A percentile compares a stretch with the other conserved stretches of the same genome.
Conservation (phyloP, 192 early-diverging fungal genomes). For the Rhizophlyctis rosea region DNA sequence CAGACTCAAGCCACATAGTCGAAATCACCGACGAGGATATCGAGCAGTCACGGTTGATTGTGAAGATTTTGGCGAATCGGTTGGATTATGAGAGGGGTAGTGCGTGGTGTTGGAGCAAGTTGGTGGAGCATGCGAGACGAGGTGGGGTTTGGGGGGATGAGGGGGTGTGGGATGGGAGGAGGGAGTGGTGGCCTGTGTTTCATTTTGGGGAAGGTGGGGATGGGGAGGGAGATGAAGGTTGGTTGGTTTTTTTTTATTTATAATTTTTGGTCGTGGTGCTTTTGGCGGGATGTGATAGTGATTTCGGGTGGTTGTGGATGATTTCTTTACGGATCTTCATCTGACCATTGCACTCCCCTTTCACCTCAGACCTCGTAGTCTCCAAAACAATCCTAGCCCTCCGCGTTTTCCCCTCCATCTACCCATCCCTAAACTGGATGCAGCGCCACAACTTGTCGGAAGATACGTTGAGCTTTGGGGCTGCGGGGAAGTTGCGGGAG, state of each 20-base stretch:
- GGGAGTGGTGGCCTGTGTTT: conserved; percentile 10
- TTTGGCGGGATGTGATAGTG: neutral
- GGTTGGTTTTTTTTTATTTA: too few relatives aligned
- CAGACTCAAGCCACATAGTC: too few relatives aligned
- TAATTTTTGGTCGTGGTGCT: neutral
- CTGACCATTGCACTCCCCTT: neutral
- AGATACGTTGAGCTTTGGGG: conserved; percentile 8
- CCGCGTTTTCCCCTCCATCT: conserved; percentile 5
- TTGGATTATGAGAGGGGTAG: conserved; percentile 11
- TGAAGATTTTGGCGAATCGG: conserved; percentile 8
- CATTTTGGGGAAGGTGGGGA: conserved; percentile 6
- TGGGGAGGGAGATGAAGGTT: too few relatives aligned
- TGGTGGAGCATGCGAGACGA: conserved; percentile 8
- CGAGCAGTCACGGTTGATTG: too few relatives aligned
- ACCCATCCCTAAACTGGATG: neutral
- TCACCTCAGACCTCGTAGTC: neutral
- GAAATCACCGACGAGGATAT: too few relatives aligned
- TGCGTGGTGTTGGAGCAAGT: conserved; percentile 9
- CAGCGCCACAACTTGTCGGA: conserved; percentile 1
- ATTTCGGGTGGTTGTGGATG: neutral
- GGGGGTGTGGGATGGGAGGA: conserved; percentile 1
- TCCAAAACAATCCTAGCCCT: conserved; percentile 10
- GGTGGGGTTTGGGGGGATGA: too few relatives aligned
- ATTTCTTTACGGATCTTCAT: neutral
- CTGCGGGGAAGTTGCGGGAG: too few relatives aligned